These are phyloP conservation scores for Lichenothelia convexa DNA, from an alignment of 495 filamentous ascomycete species.

Conservation along the genomic window DNA sequence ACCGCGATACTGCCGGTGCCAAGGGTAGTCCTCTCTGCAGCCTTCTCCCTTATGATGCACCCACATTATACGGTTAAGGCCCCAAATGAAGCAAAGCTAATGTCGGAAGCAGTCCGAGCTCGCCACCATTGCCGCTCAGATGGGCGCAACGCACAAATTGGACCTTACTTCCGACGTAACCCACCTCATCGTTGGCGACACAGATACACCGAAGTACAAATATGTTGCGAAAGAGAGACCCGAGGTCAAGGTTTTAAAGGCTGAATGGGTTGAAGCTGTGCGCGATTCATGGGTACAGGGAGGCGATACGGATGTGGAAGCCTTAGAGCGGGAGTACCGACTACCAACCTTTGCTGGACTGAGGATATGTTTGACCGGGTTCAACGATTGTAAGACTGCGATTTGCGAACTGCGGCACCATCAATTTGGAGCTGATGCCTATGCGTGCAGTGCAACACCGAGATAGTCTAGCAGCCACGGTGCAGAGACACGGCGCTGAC, in stretches of 20 bases:
- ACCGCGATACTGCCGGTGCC: conserved; percentile 69
- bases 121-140: conserved; percentile 47
- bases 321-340: conserved; percentile 41
- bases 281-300: conserved; percentile 67
- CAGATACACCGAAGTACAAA: conserved; percentile 78
- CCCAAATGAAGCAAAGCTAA: neutral
- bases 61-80: conserved; percentile 1
- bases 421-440: neutral
- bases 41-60: neutral
- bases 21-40: conserved; percentile 38
- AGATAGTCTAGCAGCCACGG: conserved; percentile 42
- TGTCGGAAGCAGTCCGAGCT: conserved; percentile 47
- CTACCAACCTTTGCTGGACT: conserved; percentile 45
- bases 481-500: conserved; percentile 50
- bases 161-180: conserved; percentile 95
- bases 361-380: conserved; percentile 75
- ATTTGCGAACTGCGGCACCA: neutral
- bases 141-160: conserved; percentile 71
- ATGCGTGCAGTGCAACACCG: conserved; percentile 42
- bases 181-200: conserved; percentile 78
- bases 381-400: conserved; percentile 52
- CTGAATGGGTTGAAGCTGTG: conserved; percentile 71
- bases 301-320: conserved; percentile 54
- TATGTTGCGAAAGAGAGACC: conserved; percentile 79
- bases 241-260: conserved; percentile 63